Evolutionary conservation across 1,284 basidiomycete genomes (phyloP).

Genomic region (Trichosporon sp.): DNA sequence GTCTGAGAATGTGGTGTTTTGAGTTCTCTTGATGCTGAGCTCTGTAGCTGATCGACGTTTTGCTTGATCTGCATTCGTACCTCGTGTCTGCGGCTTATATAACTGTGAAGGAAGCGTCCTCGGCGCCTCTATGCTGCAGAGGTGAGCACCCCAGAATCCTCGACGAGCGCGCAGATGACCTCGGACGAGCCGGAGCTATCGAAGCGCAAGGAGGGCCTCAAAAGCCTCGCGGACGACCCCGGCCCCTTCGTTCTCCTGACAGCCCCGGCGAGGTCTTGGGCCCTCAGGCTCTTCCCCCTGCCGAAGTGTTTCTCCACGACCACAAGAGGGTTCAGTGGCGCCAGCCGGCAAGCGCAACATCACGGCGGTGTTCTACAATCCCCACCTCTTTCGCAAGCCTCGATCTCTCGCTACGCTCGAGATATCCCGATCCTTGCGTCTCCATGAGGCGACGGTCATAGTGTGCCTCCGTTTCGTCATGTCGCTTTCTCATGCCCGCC

Average conservation of each 20-base stretch:
- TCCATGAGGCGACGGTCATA: background rate
- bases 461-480: background rate
- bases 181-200: background rate
- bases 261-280: background rate
- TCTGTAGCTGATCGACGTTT: background rate
- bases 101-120: background rate
- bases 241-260: background rate
- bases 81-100: background rate
- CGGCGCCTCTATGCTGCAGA: background rate
- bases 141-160: background rate
- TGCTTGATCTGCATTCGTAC: background rate
- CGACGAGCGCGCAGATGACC: background rate
- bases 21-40: background rate
- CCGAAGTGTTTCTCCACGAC: background rate
- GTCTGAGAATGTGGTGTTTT: background rate
- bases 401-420: background rate
- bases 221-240: background rate
- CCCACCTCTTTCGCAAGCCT: background rate
- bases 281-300: background rate
- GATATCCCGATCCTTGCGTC: background rate
- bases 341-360: background rate
- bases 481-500: background rate
- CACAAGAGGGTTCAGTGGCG: background rate
- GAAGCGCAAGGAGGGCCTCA: background rate
- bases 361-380: background rate